Base-by-base conservation (phyloP, 495 filamentous ascomycete species). In the Penicillium paradoxum region DNA sequence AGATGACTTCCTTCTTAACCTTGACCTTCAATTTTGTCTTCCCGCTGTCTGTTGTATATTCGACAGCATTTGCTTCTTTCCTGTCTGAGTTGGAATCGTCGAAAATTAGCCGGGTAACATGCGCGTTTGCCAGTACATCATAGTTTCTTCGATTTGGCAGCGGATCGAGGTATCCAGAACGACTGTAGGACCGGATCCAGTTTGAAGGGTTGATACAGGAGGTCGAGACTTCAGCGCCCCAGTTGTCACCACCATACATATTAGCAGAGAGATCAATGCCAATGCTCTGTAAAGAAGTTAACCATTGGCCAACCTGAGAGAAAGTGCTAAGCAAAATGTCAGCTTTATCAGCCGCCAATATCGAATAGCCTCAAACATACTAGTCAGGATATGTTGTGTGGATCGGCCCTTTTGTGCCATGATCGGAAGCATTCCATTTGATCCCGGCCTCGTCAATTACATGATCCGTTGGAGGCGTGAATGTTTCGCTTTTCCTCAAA, bases 1-100 rank as follows among this genome's bases (percentile, higher is more conserved):
- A 55, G 53, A 84, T 83, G 17, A 83, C 78, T 58, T 84, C 81
- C 43, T 72, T 74, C 10, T 63, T 72, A 2, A 73, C 72, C 22
- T 57, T 60, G 39, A 73, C 68, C 22, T 58, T 64, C 48, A 46
- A 45, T 14, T 49, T 67, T 1, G 68, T 69, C 7, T 48, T 45
- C 3, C 66, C 68, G 17, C 51, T 49, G 40, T 70, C 60, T 7
- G 51, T 45, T 0, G 66, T 68, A 36, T 71, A 71, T 49, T 71
- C 63, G 14, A 69, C 64, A 33, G 58, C 55, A 24, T 46, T 67
- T 1, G 64, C 68, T 3, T 56, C 65, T 19, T 67, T 49, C 13
- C 65, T 67, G 7, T 47, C 53, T 2, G 60, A 51, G 1, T 62
- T 60, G 6, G 59, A 55, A 21, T 39, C 57, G n/a, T 72, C 64